These are phyloP conservation scores for Entomortierella chlamydospora DNA, from an alignment of 192 early-diverging fungal species.

Conservation along the genomic window DNA sequence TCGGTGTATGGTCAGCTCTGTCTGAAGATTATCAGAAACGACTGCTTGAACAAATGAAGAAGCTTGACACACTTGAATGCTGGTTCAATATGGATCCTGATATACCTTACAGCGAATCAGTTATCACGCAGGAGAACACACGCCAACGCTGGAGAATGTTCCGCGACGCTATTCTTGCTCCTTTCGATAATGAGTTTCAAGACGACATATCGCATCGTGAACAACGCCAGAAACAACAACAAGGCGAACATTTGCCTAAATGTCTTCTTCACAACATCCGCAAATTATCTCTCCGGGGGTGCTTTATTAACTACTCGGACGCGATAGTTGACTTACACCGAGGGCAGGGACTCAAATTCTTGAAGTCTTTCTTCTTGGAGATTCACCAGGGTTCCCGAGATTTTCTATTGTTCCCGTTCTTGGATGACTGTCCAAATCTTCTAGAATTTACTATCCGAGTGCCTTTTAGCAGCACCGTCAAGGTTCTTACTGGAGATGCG, in stretches of 20 bases:
- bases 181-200: not conserved
- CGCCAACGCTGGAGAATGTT: not conserved
- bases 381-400: not conserved
- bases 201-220: not conserved
- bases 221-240: not conserved
- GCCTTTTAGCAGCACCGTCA: not conserved
- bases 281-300: not conserved
- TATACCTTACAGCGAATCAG: not conserved
- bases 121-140: no score
- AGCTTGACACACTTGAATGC: slow-evolving; percentile 13
- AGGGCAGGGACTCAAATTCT: not conserved
- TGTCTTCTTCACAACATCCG: not conserved
- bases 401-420: not conserved
- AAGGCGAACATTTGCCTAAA: not conserved
- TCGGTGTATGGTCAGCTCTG: slow-evolving; percentile 16
- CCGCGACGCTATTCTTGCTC: not conserved
- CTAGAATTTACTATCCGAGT: not conserved
- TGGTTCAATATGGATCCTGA: slow-evolving; percentile 8
- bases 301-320: not conserved
- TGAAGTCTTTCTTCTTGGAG: not conserved
- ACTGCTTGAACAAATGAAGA: slow-evolving; percentile 12
- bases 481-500: not conserved
- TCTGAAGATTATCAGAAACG: not conserved
- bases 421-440: slow-evolving; percentile 1
- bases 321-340: not conserved